Base-by-base conservation (phyloP, 106 monocot genomes). In the Vanilla planifolia region DNA sequence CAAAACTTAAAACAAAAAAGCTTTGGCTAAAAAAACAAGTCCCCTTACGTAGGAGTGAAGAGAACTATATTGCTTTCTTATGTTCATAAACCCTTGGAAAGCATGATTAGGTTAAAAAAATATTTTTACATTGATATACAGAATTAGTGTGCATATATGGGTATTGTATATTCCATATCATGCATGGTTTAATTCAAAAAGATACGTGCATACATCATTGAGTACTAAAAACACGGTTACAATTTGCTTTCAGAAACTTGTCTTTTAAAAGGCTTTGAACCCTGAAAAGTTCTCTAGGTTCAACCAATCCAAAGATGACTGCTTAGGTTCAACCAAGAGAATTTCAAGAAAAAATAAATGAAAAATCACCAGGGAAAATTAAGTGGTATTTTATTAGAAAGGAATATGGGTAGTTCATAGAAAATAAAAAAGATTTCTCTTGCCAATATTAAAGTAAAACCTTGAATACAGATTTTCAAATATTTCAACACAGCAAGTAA, bases 381-480 rank as follows among this genome's bases (percentile, higher is more conserved):
- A 40, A 40, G 14, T 40, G 7, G 11, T 9, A 24, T 22, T 8
- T 50, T 26, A 50, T 30, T 16, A 53, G 32, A 50, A 53, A 53
- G 16, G 30, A 4, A 2, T 3, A 51, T 29, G n/a, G 4, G 53
- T 30, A 53, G 15, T 29, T 53, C 25, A 16, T 53, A 29, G 29
- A 1, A 53, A 32, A 16, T 2, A 16, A 53, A 0, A 17, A 9
- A 50, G 25, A 25, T 2, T 2, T 25, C 9, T 50, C 11, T 50
- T 26, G 25, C 25, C 10, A 50, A 25, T 24, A 50, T 1, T 8
- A 51, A 51, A 30, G 27, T 9, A 51, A 27, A 14, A 11, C n/a
- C 53, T 53, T 53, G 14, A 53, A 53, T 53, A 30, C 13, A 53
- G 30, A 53, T 53, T 53, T 53, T 53, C 53, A 14, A 26, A 8